Base-by-base conservation (phyloP, 1,139 yeast species). In the Pichia norvegensis region DNA sequence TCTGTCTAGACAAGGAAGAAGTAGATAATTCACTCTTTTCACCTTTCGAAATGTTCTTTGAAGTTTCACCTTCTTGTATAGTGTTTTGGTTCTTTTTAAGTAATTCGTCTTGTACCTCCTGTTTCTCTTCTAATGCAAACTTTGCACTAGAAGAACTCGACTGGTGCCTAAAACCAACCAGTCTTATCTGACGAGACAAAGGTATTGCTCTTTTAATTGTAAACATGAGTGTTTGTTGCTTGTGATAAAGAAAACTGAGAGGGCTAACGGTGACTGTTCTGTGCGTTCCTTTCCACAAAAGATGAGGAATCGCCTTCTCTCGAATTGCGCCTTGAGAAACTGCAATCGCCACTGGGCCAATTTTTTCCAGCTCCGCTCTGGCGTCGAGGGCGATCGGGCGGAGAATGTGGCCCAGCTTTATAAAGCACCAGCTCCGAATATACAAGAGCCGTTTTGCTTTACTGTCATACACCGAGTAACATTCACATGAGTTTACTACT, bases 121-220 rank as follows among this genome's bases (percentile, higher is more conserved):
- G 23, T 17, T 33, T 35, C 21, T 40, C 20, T 16, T 41, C 44
- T 14, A 23, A 21, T 13, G 29, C 9, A 7, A 41, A 31, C 21
- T 45, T 45, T 1, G 47, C 33, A 14, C 40, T n/a, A 3, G 47
- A 40, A 7, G 45, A 42, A n/a, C 45, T 42, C 9, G 47, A 45
- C 27, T 42, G 45, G 14, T 16, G 41, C 13, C 47, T 44, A 11
- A 37, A 7, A 8, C 23, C 4, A 4, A 5, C 9, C 19, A 11
- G 10, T 31, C 35, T 38, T 20, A 36, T 39, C 17, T 29, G 17
- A 21, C 44, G 27, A 14, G 17, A 16, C 7, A 19, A 29, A 36
- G 46, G 19, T 4, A n/a, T 4, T 31, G 20, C 21, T 31, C 35
- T 31, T 31, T 11, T 31, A 8, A 17, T 16, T 6, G 20, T 31